Base-by-base conservation (phyloP, 768 basidiomycete genomes). In the Nidula microcarpa region DNA sequence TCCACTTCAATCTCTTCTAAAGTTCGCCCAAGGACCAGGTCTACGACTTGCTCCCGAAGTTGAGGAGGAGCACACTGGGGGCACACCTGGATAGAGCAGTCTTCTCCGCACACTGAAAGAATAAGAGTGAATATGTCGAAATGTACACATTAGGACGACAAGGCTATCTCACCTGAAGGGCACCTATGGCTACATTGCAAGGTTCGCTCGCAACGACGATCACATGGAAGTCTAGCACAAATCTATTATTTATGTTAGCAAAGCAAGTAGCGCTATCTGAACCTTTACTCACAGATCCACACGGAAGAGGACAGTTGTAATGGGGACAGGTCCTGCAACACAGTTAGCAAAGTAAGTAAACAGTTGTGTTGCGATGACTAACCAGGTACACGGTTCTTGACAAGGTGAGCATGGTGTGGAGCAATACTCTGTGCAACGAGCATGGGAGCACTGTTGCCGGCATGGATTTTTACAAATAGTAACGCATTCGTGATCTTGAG, bases 211-310 rank as follows among this genome's bases (percentile, higher is more conserved):
- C 87, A 89, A 0, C 73, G 76, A 45, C 64, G 51, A 54, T 89
- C 81, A 56, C 87, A 88, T 2, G 87, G 87, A 1, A 86, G 62
- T 3, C 86, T 76, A 3, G 79, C 71, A 62, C 88, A 90, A 17
- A 85, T 73, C 86, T 87, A 47, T 4, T 33, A 33, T 52, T 9
- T 56, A 33, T 41, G 50, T 36, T 55, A 5, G 13, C 4, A 32
- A 30, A 6, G 34, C 13, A 5, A 49, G n/a, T 33, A 6, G n/a
- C 8, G 2, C 18, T 49, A 16, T 18, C 37, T 33, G 32, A 8
- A 14, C 9, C 35, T 43, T 32, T 9, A 72, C 85, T 68, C 53
- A 87, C 86, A 4, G 86, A 85, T 11, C 86, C 85, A 59, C 87
- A 89, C 0, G 85, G 78, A 6, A 89, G 75, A 4, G 79, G 78